Percentiles rank a stretch among this genome's conserved stretches.
phyloP scores from a whole-genome alignment of 176 grass and related monocot species.

The Triticum turgidum region DNA sequence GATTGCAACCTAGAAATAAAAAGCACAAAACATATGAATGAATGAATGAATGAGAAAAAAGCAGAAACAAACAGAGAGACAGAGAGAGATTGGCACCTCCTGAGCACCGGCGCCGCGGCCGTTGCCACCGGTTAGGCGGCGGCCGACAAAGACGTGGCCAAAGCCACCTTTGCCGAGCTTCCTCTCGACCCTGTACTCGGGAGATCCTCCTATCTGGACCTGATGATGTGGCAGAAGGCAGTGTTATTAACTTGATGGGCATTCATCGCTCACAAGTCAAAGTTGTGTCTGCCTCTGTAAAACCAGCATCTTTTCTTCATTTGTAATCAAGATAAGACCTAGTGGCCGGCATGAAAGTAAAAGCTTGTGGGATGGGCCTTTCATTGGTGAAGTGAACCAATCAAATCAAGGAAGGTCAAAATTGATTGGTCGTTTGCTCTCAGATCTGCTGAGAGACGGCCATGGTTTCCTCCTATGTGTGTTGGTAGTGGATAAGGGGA shows the following conservation, averaged over 20 bases:
- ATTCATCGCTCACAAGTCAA: background rate
- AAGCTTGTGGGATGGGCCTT: too few relatives aligned
- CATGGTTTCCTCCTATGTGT: too few relatives aligned
- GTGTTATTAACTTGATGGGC: constrained; percentile 10
- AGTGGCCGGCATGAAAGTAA: background rate
- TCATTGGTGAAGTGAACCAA: too few relatives aligned
- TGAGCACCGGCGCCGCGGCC: constrained; percentile 57
- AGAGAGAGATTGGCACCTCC: constrained; percentile 44
- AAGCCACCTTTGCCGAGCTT: constrained; percentile 93
- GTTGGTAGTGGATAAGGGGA: too few relatives aligned
- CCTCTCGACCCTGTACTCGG: constrained; percentile 75
- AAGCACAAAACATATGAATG: background rate
- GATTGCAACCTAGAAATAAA: constrained; percentile 63
- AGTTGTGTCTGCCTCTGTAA: background rate
- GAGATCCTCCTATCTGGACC: constrained; percentile 88
- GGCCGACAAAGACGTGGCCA: constrained; percentile 86
- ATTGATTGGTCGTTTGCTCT: too few relatives aligned
- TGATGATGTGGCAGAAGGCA: constrained; percentile 14
- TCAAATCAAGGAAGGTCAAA: too few relatives aligned
- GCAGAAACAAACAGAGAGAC: background rate
- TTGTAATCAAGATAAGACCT: background rate
- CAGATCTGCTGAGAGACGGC: too few relatives aligned
- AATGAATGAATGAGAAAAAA: background rate
- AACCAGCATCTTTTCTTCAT: too few relatives aligned
- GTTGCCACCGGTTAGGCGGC: constrained; percentile 51